A percentile compares a stretch with the other conserved stretches of the same genome.
These are phyloP conservation scores for Sphagnum tenellum DNA, from an alignment of 225 moss, liverwort and hornwort genomes.

Conservation along the genomic window DNA sequence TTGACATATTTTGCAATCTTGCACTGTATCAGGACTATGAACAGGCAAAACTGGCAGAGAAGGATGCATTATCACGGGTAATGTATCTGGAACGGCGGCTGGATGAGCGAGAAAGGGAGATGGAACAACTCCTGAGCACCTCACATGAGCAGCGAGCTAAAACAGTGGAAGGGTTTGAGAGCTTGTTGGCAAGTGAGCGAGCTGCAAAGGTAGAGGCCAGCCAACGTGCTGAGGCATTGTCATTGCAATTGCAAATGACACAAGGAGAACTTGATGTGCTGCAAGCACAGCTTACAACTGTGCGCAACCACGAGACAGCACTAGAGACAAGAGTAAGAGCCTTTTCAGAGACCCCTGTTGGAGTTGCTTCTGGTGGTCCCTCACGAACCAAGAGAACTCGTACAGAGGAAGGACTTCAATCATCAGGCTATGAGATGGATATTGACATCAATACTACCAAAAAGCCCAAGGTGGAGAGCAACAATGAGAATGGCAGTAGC, in stretches of 20 bases:
- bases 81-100: slow-evolving; percentile 47
- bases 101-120: slow-evolving; percentile 71
- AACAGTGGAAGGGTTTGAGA: slow-evolving; percentile 70
- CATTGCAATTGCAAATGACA: slow-evolving; percentile 57
- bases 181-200: slow-evolving; percentile 64
- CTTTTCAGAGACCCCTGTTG: slow-evolving; percentile 25
- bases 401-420: slow-evolving; percentile 31
- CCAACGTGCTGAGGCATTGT: slow-evolving; percentile 62
- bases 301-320: slow-evolving; percentile 68
- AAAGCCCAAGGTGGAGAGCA: slow-evolving; percentile 36
- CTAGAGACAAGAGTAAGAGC: slow-evolving; percentile 55
- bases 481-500: slow-evolving; percentile 61
- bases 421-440: slow-evolving; percentile 64
- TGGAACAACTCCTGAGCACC: slow-evolving; percentile 61
- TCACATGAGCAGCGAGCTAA: slow-evolving; percentile 69
- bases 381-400: slow-evolving; percentile 52
- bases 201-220: slow-evolving; percentile 60
- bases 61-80: slow-evolving; percentile 43
- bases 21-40: slow-evolving; percentile 30
- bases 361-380: slow-evolving; percentile 32
- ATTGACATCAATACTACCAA: slow-evolving; percentile 39
- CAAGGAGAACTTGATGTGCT: slow-evolving; percentile 52
- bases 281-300: slow-evolving; percentile 58
- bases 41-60: slow-evolving; percentile 31
- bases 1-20: background rate